Evolutionary conservation across 1,284 basidiomycete genomes (phyloP).

Genomic region (Fistulinella staudtii): DNA sequence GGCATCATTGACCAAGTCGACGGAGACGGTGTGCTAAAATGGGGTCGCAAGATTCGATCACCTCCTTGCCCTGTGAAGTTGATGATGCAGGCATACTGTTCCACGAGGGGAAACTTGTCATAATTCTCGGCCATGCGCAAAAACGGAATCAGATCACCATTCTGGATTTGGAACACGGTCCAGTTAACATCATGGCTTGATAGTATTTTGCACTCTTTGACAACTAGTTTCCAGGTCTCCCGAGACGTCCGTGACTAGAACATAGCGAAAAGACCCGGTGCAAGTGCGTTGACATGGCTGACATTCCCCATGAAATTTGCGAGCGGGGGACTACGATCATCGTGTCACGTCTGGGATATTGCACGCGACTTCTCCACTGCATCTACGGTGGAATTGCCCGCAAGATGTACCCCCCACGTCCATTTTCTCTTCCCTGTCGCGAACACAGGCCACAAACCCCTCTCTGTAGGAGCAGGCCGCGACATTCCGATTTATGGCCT

Average conservation of each 20-base stretch:
- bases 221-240: conserved; percentile 6
- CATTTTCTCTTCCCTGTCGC: conserved; percentile 42
- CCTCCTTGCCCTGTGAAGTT: conserved; percentile 26
- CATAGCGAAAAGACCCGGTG: conserved; percentile 35
- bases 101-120: conserved; percentile 22
- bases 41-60: conserved; percentile 15
- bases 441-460: conserved; percentile 45
- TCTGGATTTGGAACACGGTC: conserved; percentile 15
- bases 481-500: conserved; percentile 46
- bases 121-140: conserved; percentile 40
- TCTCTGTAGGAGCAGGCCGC: conserved; percentile 47
- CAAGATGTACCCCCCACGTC: conserved; percentile 43
- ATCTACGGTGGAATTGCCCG: conserved; percentile 31
- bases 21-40: conserved; percentile 15
- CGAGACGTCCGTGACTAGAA: conserved; percentile 29
- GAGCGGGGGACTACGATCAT: conserved; percentile 51
- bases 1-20: conserved; percentile 35
- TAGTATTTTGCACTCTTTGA: conserved; percentile 7
- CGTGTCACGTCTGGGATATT: conserved; percentile 45
- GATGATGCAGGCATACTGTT: conserved; percentile 44
- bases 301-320: conserved; percentile 40
- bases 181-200: conserved; percentile 19
- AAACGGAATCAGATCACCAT: conserved; percentile 36
- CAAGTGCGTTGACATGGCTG: conserved; percentile 41
- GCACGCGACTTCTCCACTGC: conserved; percentile 32